Evolutionary conservation across 805 yeast species (phyloP), one percentile per base, ranked within the genome.

Genomic region (Lipomyces spencermartinsiae): DNA sequence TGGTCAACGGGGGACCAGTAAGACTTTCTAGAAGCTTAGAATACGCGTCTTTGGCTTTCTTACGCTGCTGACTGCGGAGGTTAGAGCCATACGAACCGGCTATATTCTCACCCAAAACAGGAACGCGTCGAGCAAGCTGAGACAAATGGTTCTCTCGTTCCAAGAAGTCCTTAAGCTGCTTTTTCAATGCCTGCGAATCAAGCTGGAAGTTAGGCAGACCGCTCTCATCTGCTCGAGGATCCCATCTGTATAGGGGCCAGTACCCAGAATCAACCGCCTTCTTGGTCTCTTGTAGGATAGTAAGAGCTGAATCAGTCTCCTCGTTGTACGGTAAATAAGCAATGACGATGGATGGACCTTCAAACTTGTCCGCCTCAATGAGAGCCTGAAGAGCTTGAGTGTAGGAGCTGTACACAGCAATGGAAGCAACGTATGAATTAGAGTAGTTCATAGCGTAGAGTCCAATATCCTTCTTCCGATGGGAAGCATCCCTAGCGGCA

Each of bases 381-480:
- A 94, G 81, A 0, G 98, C 93, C 73, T 94, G 92, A 72, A 93
- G 83, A 5, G 93, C 89, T 80, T 94, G 98, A 4, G 98, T 91
- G 81, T 93, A 93, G 1, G 97, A 92, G 1, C 97, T 86, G 79
- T 94, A 93, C 55, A 93, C 89, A 31, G 98, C 98, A 63, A 92
- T 93, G 22, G 97, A 92, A 7, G 98, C 97, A 74, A 93, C 97
- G 76, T 92, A 93, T 58, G 90, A 89, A 70, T 88, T 86, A 65
- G 96, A 95, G 74, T 89, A 92, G 79, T 92, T 91, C 97, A 93
- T 91, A 58, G 97, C 97, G 77, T 92, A 94, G 58, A 93, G 82
- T 64, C 98, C 98, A 71, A 93, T 88, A 77, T 94, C 97, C 80
- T 94, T 92, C 83, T 92, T 92, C 78, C 95, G 87, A 25, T 73